Conservation (phyloP, 2,329 filamentous ascomycete genomes). For the Hypomyces rosellus region DNA sequence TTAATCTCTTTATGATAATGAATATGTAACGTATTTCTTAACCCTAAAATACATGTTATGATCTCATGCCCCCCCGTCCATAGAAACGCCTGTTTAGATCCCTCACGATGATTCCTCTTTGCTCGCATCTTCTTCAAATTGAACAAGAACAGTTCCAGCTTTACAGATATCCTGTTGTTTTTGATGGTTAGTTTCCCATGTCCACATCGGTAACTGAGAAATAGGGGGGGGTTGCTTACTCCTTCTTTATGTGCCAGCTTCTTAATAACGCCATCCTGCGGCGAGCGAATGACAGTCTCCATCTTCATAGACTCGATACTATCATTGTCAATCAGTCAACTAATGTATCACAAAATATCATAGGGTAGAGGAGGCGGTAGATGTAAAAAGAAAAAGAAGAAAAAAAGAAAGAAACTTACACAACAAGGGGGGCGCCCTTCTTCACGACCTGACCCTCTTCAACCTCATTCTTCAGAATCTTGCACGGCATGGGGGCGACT, state of each 20-base stretch:
- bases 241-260: constrained; percentile 69
- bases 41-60: constrained; percentile 2
- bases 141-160: constrained; percentile 65
- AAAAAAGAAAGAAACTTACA: constrained; percentile 43
- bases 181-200: background rate
- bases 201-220: too few relatives aligned
- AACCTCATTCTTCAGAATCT: constrained; percentile 86
- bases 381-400: background rate
- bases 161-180: constrained; percentile 64
- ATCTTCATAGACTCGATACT: constrained; percentile 84
- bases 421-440: constrained; percentile 81
- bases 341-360: constrained; percentile 21
- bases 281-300: constrained; percentile 77
- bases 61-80: constrained; percentile 5
- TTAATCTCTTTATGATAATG: background rate
- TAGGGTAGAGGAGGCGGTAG: background rate
- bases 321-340: constrained; percentile 26
- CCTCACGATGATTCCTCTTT: constrained; percentile 21
- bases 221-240: constrained; percentile 39
- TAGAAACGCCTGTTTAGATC: constrained; percentile 13
- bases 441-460: constrained; percentile 72
- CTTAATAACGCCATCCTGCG: constrained; percentile 64
- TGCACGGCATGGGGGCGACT: constrained; percentile 93
- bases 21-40: constrained; percentile 2
- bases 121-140: constrained; percentile 54